phyloP scores from a whole-genome alignment of 768 basidiomycete species.

The Lentinus tigrinus region DNA sequence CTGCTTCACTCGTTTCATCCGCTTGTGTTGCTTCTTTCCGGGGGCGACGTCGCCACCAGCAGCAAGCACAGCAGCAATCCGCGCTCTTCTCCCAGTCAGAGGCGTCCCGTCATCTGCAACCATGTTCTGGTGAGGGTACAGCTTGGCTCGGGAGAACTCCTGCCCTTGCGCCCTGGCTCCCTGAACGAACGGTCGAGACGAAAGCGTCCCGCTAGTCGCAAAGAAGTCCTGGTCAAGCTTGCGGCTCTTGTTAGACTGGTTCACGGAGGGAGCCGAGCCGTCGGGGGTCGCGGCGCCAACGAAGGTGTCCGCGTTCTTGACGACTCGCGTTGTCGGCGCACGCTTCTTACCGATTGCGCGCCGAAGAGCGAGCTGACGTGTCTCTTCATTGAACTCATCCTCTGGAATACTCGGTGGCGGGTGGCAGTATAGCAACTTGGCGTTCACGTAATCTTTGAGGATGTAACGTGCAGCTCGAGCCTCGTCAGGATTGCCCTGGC shows the following conservation, averaged over 20 bases:
- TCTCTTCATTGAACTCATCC: conserved; percentile 72
- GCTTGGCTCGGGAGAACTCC: conserved; percentile 58
- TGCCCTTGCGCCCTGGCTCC: conserved; percentile 56
- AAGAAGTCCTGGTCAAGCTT: conserved; percentile 86
- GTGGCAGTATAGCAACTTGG: conserved; percentile 87
- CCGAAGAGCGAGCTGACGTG: conserved; percentile 57
- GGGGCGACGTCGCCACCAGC: conserved; percentile 35
- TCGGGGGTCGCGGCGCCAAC: conserved; percentile 43
- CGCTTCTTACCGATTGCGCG: conserved; percentile 77
- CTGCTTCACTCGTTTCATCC: conserved; percentile 78
- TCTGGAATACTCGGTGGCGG: conserved; percentile 74
- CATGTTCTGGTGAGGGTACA: conserved; percentile 83
- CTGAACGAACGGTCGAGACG: conserved; percentile 63
- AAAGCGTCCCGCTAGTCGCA: conserved; percentile 47
- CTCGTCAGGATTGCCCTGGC: conserved; percentile 97
- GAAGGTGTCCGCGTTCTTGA: conserved; percentile 82
- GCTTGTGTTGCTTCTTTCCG: conserved; percentile 87
- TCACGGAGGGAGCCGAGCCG: conserved; percentile 19
- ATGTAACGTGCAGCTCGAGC: conserved; percentile 90
- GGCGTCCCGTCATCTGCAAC: conserved; percentile 79
- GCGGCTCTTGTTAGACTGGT: conserved; percentile 53
- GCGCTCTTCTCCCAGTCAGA: conserved; percentile 43
- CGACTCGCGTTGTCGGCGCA: conserved; percentile 85
- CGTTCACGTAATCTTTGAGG: conserved; percentile 96
- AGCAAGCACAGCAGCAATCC: conserved; percentile 42